Conservation (phyloP, 2,329 filamentous ascomycete genomes). For the Pseudogymnoascus sp. region DNA sequence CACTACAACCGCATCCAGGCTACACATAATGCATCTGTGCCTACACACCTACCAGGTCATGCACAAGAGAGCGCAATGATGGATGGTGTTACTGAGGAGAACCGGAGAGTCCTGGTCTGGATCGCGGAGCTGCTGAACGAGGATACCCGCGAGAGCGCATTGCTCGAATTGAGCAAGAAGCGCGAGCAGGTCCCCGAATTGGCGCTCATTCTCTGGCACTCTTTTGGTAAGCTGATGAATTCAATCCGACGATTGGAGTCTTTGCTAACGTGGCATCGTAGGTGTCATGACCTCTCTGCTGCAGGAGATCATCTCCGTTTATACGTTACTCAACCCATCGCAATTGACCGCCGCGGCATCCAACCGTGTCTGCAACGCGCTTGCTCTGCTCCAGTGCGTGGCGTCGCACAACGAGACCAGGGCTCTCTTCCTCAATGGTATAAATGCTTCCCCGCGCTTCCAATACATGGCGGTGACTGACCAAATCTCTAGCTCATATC, state of each 20-base stretch:
- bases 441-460: conserved; percentile 22
- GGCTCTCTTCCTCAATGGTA: conserved; percentile 88
- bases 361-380: conserved; percentile 94
- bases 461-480: background rate
- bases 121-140: conserved; percentile 88
- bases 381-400: conserved; percentile 92
- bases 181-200: conserved; percentile 95
- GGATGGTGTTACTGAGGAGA: conserved; percentile 75
- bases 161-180: conserved; percentile 97
- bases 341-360: conserved; percentile 96
- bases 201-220: conserved; percentile 95
- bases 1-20: conserved; percentile 70
- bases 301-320: conserved; percentile 98
- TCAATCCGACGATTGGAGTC: conserved; percentile 12
- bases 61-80: conserved; percentile 54
- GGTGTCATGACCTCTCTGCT: conserved; percentile 97
- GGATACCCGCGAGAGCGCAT: conserved; percentile 77
- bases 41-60: conserved; percentile 33
- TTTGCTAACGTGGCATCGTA: conserved; percentile 35
- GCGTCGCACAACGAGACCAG: conserved; percentile 96
- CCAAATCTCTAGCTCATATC: conserved; percentile 71
- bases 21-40: conserved; percentile 45
- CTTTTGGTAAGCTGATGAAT: conserved; percentile 65
- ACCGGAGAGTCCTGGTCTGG: conserved; percentile 84
- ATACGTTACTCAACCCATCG: conserved; percentile 91